Base-by-base conservation (phyloP, 805 yeast species). In the Saccharomyces mikatae region DNA sequence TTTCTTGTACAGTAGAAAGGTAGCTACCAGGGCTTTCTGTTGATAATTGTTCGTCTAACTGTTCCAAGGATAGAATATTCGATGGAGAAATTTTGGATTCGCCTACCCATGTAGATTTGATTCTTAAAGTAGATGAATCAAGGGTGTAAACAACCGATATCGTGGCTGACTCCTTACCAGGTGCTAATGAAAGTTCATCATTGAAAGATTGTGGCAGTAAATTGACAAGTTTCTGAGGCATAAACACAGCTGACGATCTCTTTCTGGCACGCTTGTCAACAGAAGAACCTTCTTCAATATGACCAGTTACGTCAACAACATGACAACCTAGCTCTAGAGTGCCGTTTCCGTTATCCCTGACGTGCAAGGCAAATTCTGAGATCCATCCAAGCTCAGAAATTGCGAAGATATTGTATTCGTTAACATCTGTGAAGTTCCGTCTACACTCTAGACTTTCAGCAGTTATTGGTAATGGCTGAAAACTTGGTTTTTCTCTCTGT, bases 181-280 rank as follows among this genome's bases (percentile, higher is more conserved):
- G 84, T 32, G 76, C 76, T 65, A 91, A 83, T 2, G 89, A 83
- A 41, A 82, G 71, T 26, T 78, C 62, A 6, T 82, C 79, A 62
- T 81, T 82, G 26, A 92, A 76, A 48, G 79, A 78, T 47, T 74
- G 73, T 8, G 97, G 96, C 60, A 85, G 79, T 61, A 90, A 76
- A 56, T 84, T 80, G 11, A 75, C 78, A 47, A 83, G 80, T 29
- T 79, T 76, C 67, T 91, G 96, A 13, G 95, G 94, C 69, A 91
- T 78, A 64, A 84, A 87, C 3, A 92, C 97, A 6, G 96, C 83
- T 3, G 92, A 82, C 1, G 95, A 89, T 67, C 98, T 80, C 73
- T 89, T 90, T 71, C 89, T 87, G 0, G 96, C 87, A 67, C 92
- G 90, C 58, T 91, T 83, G 65, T 94, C 99, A 57, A 92, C 74